Evolutionary conservation across 306 rosid species (phyloP), one percentile per base, ranked within the genome.

Genomic region (Arachis hypogaea): DNA sequence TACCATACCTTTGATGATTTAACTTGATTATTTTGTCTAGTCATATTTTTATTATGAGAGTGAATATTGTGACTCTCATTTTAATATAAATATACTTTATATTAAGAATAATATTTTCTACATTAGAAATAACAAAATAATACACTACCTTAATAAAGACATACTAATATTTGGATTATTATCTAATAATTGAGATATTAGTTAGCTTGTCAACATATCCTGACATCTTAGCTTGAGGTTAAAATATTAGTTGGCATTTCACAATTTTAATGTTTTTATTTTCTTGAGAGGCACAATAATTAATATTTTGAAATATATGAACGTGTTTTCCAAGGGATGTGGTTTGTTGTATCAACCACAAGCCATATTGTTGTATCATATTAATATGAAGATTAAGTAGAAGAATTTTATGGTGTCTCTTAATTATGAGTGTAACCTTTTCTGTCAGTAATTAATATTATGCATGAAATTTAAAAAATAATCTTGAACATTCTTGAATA

Each of bases 281-380:
- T 33, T 33, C 38, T 33, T 33, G 38, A 33, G 38, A 33, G 38
- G 38, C 3, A 33, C 38, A 33, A 33, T 33, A 33, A 33, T 33
- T 33, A 71, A 67, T 59, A 56, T 61, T 61, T 28, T 45, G 44
- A 70, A 61, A 66, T 61, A 50, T n/a, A 49, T 57, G 76, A 80
- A 76, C 82, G 82, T 80, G 75, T 12, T 56, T 76, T 11, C 2
- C 11, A 83, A 80, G 80, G 66, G 73, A 80, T 36, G 12, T 52
- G 42, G 59, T 59, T 41, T 59, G 63, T 51, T 60, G 78, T 62
- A 33, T 52, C 54, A 36, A 49, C 41, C 61, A 73, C 28, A 22
- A 36, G 52, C 38, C 50, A 59, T 33, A 33, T 33, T 33, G 38
- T 4, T 33, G 38, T 33, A 33, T 33, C 38, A 33, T 33, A 33